Base-by-base conservation (phyloP, 805 yeast genomes). In the Kazachstania bromeliacearum region DNA sequence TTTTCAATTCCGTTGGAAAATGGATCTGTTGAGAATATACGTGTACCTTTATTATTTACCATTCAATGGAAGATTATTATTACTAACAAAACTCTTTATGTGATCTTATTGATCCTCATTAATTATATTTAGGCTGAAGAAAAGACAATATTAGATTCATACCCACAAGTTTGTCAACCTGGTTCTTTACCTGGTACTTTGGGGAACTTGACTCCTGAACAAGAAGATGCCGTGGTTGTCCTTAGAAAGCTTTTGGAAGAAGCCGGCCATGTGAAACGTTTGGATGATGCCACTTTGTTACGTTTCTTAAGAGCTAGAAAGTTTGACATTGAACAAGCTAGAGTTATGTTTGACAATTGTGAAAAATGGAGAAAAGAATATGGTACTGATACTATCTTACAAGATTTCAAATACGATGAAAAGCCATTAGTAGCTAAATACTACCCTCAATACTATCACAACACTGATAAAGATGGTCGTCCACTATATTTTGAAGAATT, bases 391-490 rank as follows among this genome's bases (percentile, higher is more conserved):
- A 84, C 89, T 31, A 81, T 92, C 45, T 70, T 92, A 54, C 67
- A 71, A 48, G 95, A 85, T 57, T 92, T 89, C 71, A 77, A 83
- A 43, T 92, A 89, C 66, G 77, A 75, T n/a, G 98, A 92, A 67
- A 92, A 92, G 66, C 82, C 92, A 19, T 61, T 75, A 35, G 96
- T 88, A 46, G 95, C 95, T 42, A 71, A 75, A 55, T 80, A 69
- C 62, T 92, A 92, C 62, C 98, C 98, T 24, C 96, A 88, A 66
- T 92, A 88, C 66, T 92, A 92, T 63, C 97, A 92, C 67, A 88
- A 92, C 68, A 85, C 89, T 23, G 98, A 92, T 62, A 84, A 73
- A 53, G 98, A 92, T 45, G 98, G 98, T 35, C 81, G 98, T 57
- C 98, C 98, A 5, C 80, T 87, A 33, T 92, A 92, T 65, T 71